A percentile compares a stretch with the other conserved stretches of the same genome.
Conservation (phyloP, 179 eudicot species). For the Monotropa hypopitys region DNA sequence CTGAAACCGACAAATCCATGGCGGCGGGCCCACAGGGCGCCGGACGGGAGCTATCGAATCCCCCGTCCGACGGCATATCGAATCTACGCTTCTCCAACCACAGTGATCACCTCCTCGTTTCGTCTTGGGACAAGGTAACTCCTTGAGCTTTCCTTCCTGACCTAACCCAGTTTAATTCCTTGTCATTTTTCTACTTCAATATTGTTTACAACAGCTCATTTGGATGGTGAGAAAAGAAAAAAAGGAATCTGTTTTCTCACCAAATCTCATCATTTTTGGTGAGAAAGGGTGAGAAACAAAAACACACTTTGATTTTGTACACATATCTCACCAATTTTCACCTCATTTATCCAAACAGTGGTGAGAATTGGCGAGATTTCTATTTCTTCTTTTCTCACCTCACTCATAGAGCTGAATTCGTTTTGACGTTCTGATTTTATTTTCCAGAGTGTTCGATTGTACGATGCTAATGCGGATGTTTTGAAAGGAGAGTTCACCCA, state of each 20-base stretch:
- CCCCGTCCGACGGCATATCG: slow-evolving; percentile 80
- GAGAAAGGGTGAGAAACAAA: too few species aligned
- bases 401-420: neutral
- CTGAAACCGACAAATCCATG: slow-evolving; percentile 17
- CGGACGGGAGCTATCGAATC: slow-evolving; percentile 69
- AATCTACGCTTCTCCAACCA: slow-evolving; percentile 82
- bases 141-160: neutral
- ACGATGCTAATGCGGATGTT: slow-evolving; percentile 75
- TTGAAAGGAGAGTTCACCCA: slow-evolving; percentile 82
- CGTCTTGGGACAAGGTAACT: slow-evolving; percentile 87
- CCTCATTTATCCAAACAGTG: too few species aligned
- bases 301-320: too few species aligned
- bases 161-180: neutral
- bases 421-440: slow-evolving; percentile 1
- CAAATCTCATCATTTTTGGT: too few species aligned
- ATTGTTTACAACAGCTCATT: neutral
- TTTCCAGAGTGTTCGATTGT: slow-evolving; percentile 63
- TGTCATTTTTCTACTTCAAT: neutral
- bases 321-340: too few species aligned
- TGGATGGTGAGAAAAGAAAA: too few species aligned
- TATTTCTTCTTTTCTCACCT: too few species aligned
- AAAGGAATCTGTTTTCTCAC: too few species aligned
- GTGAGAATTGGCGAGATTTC: too few species aligned
- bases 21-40: slow-evolving; percentile 48
- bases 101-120: slow-evolving; percentile 83